Conservation (phyloP, 192 early-diverging fungal genomes). For the Linnemannia exigua region DNA sequence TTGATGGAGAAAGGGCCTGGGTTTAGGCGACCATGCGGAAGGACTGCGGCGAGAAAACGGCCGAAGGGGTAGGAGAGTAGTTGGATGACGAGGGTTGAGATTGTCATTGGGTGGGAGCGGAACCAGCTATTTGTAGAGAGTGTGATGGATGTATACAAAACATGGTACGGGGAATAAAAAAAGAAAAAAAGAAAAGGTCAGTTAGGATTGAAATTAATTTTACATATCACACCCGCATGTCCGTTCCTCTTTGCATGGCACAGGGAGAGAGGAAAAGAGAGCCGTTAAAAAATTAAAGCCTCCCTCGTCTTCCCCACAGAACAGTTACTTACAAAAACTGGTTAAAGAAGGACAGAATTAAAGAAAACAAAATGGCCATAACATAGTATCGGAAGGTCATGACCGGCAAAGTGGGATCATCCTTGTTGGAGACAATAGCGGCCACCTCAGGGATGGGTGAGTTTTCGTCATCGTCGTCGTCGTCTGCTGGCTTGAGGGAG, state of each 20-base stretch:
- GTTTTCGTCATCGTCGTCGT: slow-evolving; percentile 45
- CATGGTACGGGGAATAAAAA: neutral
- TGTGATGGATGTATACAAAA: neutral
- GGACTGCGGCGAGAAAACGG: slow-evolving; percentile 55
- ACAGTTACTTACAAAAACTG: slow-evolving; percentile 42
- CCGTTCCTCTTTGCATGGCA: neutral
- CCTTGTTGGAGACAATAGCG: slow-evolving; percentile 53
- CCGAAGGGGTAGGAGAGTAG: slow-evolving; percentile 67
- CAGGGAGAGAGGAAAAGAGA: neutral
- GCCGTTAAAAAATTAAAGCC: no score
- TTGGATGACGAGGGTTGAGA: slow-evolving; percentile 63
- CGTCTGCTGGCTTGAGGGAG: slow-evolving; percentile 5
- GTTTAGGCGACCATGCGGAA: slow-evolving; percentile 63
- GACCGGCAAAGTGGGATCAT: slow-evolving; percentile 60
- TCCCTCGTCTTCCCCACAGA: no score
- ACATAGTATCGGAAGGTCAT: slow-evolving; percentile 67
- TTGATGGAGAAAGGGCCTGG: slow-evolving; percentile 78
- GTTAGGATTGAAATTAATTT: neutral
- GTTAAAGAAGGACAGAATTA: slow-evolving; percentile 39
- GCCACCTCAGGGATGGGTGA: slow-evolving; percentile 52
- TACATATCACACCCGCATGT: neutral
- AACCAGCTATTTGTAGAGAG: slow-evolving; percentile 41
- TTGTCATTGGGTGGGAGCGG: slow-evolving; percentile 58
- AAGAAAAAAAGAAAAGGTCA: neutral
- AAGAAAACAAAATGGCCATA: slow-evolving; percentile 38